Evolutionary conservation across 2,329 filamentous ascomycete species (phyloP).

Genomic region (Pezicula radicicola): DNA sequence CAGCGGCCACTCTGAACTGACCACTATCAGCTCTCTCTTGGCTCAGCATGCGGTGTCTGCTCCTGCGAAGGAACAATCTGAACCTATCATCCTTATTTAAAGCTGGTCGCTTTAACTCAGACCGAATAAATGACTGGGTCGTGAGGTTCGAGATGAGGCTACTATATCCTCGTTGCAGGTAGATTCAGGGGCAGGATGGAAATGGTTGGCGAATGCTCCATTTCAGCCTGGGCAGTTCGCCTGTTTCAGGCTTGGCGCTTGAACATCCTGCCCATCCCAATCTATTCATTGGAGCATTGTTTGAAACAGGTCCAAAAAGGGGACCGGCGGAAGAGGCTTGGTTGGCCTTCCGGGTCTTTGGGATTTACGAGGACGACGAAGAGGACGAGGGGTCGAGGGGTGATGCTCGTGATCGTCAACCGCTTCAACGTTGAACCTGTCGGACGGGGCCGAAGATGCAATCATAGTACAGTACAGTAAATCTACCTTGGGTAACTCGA

Average conservation of each 20-base stretch:
- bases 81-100: neutral
- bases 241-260: neutral
- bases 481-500: too few species aligned
- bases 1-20: neutral
- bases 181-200: neutral
- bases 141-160: too few species aligned
- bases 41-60: neutral
- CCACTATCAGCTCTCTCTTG: neutral
- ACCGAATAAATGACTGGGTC: neutral
- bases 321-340: too few species aligned
- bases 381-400: too few species aligned
- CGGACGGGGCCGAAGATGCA: too few species aligned
- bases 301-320: neutral
- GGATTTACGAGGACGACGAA: too few species aligned
- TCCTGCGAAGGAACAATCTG: neutral
- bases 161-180: neutral
- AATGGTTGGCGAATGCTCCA: neutral
- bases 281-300: neutral
- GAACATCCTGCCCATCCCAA: neutral
- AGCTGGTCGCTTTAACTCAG: neutral
- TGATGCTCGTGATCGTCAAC: too few species aligned
- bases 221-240: too few species aligned
- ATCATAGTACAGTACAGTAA: too few species aligned
- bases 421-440: too few species aligned
- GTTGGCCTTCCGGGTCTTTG: too few species aligned